Base-by-base conservation (phyloP, 768 basidiomycete genomes). In the Russula dissimulans region DNA sequence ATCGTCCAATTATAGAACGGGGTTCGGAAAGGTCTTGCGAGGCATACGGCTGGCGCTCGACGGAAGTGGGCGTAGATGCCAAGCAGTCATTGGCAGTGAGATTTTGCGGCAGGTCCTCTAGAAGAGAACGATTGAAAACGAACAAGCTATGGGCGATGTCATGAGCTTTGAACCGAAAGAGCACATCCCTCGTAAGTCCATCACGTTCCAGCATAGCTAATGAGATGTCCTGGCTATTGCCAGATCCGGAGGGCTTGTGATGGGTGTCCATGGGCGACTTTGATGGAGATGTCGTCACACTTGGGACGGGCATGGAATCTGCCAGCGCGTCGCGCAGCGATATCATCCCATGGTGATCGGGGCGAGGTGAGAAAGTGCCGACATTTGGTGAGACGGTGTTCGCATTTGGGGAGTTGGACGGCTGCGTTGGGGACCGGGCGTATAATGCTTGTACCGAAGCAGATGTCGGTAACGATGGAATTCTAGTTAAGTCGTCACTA, bases 121-220 rank as follows among this genome's bases (percentile, higher is more conserved):
- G 68, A 6, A 69, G 71, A 0, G 75, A 74, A 12, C 79, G 78
- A 70, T 89, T 85, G 70, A 83, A 87, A 0, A 79, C 61, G 36
- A 77, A 78, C 61, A 93, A 72, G 70, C 87, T 87, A 53, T 75
- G 75, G 2, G 87, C 84, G 26, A 91, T 69, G 17, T 84, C 62
- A 54, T 78, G 74, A 5, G 81, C 78, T 63, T 89, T 87, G n/a
- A 89, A 72, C 17, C 76, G 67, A 12, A 86, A 76, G 48, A 92
- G 76, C 7, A 86, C 75, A 31, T 86, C 85, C 17, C 83, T 76
- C 12, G 87, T 83, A 12, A 92, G 75, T 0, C 88, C 89, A 61
- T 86, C 85, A 47, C 78, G 77, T 11, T 83, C 77, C 12, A 91
- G 74, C 18, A 77, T 74, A 1, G 72, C 66, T 78, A 83, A 84